Percentiles rank a stretch among this genome's conserved stretches.
Evolutionary conservation across 768 basidiomycete genomes (phyloP).

Genomic region (Rhodotorula graminis): DNA sequence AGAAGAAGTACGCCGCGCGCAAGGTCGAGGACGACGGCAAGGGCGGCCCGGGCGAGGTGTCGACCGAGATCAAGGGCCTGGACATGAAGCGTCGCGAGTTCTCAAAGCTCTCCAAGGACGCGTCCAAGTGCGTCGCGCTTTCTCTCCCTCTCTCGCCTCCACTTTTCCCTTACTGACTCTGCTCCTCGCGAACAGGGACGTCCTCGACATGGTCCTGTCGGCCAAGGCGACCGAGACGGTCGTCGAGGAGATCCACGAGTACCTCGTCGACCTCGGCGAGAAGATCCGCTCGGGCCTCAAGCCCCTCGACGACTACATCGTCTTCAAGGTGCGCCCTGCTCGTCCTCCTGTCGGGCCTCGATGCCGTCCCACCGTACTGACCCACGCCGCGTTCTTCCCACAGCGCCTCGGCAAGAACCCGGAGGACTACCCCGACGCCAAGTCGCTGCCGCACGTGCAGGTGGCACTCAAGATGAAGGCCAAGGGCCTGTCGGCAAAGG

Average conservation of each 20-base stretch:
- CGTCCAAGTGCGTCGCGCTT: constrained; percentile 68
- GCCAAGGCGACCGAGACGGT: constrained; percentile 80
- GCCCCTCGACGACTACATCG: constrained; percentile 86
- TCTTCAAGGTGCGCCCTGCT: constrained; percentile 67
- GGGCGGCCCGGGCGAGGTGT: constrained; percentile 50
- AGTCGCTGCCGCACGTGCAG: constrained; percentile 92
- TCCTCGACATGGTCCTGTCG: constrained; percentile 82
- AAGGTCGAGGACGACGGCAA: constrained; percentile 80
- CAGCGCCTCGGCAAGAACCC: constrained; percentile 95
- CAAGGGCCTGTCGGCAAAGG: constrained; percentile 70
- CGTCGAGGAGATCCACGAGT: constrained; percentile 87
- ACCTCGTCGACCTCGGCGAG: constrained; percentile 68
- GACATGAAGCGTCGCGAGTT: constrained; percentile 99
- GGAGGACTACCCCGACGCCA: constrained; percentile 92
- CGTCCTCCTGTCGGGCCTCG: too few relatives aligned
- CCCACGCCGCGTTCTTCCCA: too few relatives aligned
- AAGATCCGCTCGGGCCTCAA: constrained; percentile 71
- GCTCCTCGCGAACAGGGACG: constrained; percentile 57
- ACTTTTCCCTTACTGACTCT: background rate
- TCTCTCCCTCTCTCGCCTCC: background rate
- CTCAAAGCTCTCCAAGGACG: constrained; percentile 80
- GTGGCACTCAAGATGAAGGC: constrained; percentile 87
- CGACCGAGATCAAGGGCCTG: constrained; percentile 87
- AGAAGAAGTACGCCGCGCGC: constrained; percentile 98
- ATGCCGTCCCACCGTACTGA: too few relatives aligned